Percentiles rank a stretch among this genome's conserved stretches.
These are phyloP conservation scores for Penicillium sp. DNA, from an alignment of 2,329 filamentous ascomycete species.

Conservation along the genomic window DNA sequence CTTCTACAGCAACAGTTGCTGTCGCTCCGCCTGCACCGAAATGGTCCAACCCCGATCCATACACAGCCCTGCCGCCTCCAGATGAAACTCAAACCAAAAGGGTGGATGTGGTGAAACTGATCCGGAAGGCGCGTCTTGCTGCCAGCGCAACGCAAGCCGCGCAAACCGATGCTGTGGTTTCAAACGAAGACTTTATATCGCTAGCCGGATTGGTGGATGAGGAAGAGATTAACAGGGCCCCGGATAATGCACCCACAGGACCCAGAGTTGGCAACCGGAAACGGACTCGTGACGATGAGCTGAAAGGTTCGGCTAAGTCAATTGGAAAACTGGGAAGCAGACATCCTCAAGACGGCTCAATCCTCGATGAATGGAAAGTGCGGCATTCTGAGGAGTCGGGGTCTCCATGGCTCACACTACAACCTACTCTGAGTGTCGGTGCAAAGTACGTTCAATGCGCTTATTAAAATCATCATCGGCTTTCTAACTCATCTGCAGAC, in stretches of 20 bases:
- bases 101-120: slow-evolving; percentile 86
- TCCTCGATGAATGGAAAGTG: slow-evolving; percentile 60
- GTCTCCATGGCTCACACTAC: slow-evolving; percentile 65
- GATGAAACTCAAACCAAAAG: slow-evolving; percentile 76
- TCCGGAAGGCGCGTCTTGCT: slow-evolving; percentile 82
- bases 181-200: slow-evolving; percentile 85
- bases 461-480: background rate
- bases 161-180: slow-evolving; percentile 59
- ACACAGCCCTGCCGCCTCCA: slow-evolving; percentile 81
- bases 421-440: slow-evolving; percentile 38
- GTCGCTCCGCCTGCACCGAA: slow-evolving; percentile 59
- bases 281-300: slow-evolving; percentile 72
- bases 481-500: slow-evolving; percentile 52
- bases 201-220: slow-evolving; percentile 71
- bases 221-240: slow-evolving; percentile 39
- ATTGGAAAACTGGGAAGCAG: slow-evolving; percentile 58
- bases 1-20: slow-evolving; percentile 28
- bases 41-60: slow-evolving; percentile 97
- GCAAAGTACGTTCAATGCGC: slow-evolving; percentile 34
- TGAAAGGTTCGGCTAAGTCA: slow-evolving; percentile 63
- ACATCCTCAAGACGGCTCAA: slow-evolving; percentile 55
- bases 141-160: slow-evolving; percentile 52
- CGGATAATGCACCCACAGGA: slow-evolving; percentile 43
- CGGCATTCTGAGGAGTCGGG: slow-evolving; percentile 45
- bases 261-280: slow-evolving; percentile 69